Base-by-base conservation (phyloP, 1,284 basidiomycete species). In the Austroboletus niveus region DNA sequence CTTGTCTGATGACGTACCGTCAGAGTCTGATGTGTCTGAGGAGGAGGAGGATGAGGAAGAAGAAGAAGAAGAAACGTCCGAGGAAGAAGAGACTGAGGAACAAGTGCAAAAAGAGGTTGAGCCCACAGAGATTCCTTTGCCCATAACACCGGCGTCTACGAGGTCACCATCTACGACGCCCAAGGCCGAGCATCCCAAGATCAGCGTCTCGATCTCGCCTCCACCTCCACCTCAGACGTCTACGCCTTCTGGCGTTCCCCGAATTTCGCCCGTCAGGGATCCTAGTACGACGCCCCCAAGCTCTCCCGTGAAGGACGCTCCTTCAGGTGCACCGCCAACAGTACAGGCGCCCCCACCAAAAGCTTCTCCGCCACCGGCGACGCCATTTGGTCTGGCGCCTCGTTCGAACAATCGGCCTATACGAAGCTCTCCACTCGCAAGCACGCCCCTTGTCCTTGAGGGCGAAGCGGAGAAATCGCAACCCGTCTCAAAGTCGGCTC, bases 341-440 rank as follows among this genome's bases (percentile, higher is more conserved):
- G 53, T 64, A 15, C 51, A 60, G n/a, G 40, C 59, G 0, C 55
- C 65, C 11, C 46, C 64, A 29, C 30, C 17, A 6, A 64, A 56
- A 42, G 27, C 54, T 6, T 48, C 60, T 30, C 51, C 52, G 20
- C 56, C 59, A 15, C 47, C 57, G 7, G 20, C 49, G 22, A 54
- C 75, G 22, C 59, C 69, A 8, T 73, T 76, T 41, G 62, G 68
- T 22, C 56, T 80, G 42, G 62, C 75, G 36, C 77, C 78, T 41
- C 72, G 80, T 44, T 0, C 78, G 11, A 81, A 74, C 48, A 84
- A 81, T 14, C 76, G 80, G 10, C 85, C 84, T 0, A 65, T 75
- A 8, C 78, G 81, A 40, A 85, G 84, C 55, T 86, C 84, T 9
- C 84, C 84, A 2, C 69, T 86, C 45, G 80, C 84, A 6, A 77